Conservation (phyloP, 2,329 filamentous ascomycete genomes). For the Tolypocladium album region DNA sequence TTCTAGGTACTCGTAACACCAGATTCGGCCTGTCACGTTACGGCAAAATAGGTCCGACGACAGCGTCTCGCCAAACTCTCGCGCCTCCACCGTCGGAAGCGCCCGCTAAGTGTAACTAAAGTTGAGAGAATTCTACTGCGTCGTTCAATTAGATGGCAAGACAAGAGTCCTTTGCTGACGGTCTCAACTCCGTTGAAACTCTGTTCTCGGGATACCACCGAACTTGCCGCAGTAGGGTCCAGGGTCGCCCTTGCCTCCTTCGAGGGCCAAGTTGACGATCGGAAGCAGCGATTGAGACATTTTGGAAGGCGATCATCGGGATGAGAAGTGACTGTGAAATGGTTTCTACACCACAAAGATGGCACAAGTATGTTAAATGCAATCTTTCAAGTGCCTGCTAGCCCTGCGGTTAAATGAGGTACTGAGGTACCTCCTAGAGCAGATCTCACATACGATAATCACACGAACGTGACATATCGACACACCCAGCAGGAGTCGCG, state of each 20-base stretch:
- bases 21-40: too few relatives aligned
- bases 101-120: neutral
- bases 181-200: neutral
- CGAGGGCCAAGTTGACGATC: neutral
- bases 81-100: neutral
- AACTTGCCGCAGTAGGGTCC: neutral
- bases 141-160: neutral
- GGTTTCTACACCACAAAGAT: too few relatives aligned
- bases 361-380: neutral
- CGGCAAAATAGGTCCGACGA: neutral
- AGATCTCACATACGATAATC: neutral
- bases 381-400: neutral
- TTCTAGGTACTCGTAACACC: too few relatives aligned
- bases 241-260: neutral
- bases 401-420: neutral
- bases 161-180: neutral
- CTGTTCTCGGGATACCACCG: neutral
- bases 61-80: neutral
- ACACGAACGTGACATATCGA: neutral
- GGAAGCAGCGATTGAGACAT: neutral
- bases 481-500: neutral
- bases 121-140: too few relatives aligned
- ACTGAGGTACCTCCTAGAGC: neutral
- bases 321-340: too few relatives aligned
- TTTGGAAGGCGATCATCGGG: too few relatives aligned